Evolutionary conservation across 2,329 filamentous ascomycete genomes (phyloP).

Genomic region (Monosporascus cannonballus): DNA sequence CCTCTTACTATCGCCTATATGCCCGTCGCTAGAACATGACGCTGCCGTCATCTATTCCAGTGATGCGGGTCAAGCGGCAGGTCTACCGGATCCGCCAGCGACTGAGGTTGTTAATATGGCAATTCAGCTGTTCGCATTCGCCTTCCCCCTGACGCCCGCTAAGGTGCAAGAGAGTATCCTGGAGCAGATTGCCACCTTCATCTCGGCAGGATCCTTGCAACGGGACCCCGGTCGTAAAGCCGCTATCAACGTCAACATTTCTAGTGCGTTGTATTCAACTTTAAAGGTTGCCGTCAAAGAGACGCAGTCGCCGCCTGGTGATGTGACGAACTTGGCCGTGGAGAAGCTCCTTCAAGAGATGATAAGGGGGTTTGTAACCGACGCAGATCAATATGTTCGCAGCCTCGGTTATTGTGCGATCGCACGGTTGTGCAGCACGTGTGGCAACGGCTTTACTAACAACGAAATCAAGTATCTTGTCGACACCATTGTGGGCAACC

Average conservation of each 20-base stretch:
- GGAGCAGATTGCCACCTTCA: constrained; percentile 85
- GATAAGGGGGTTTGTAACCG: constrained; percentile 64
- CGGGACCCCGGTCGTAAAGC: constrained; percentile 83
- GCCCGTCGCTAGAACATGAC: constrained; percentile 82
- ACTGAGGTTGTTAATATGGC: constrained; percentile 94
- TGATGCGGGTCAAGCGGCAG: constrained; percentile 37
- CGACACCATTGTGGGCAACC: constrained; percentile 88
- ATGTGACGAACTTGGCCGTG: constrained; percentile 67
- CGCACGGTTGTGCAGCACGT: constrained; percentile 75
- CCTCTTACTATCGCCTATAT: constrained; percentile 64
- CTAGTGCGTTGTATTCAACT: constrained; percentile 71
- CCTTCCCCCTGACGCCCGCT: constrained; percentile 78
- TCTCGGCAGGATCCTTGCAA: constrained; percentile 73
- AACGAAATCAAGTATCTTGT: constrained; percentile 85
- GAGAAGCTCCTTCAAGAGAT: constrained; percentile 81
- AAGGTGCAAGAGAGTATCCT: constrained; percentile 95
- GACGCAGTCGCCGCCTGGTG: constrained; percentile 64
- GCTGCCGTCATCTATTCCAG: constrained; percentile 72
- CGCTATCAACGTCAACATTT: constrained; percentile 86
- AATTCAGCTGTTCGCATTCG: constrained; percentile 86
- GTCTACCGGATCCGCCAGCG: constrained; percentile 69
- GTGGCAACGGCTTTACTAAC: constrained; percentile 84
- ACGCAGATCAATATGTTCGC: constrained; percentile 80
- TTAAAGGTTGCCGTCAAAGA: constrained; percentile 82
- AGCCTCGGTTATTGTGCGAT: constrained; percentile 79